Evolutionary conservation across 495 filamentous ascomycete genomes (phyloP).

Genomic region (Articulospora tetracladia): DNA sequence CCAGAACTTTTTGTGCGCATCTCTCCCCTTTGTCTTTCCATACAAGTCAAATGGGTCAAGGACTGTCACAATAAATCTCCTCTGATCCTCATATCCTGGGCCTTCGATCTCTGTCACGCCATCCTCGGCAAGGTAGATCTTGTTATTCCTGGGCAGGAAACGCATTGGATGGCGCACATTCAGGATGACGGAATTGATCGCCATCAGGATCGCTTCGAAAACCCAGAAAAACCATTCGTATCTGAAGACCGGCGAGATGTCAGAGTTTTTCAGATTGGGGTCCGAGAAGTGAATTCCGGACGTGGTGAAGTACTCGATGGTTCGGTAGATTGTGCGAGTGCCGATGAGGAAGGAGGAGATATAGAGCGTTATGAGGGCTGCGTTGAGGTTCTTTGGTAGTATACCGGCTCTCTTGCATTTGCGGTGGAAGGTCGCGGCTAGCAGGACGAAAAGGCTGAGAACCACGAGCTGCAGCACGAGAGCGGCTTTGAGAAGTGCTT

Average conservation of each 20-base stretch:
- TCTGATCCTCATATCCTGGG: constrained; percentile 55
- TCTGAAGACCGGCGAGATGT: constrained; percentile 50
- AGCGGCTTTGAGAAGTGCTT: constrained; percentile 58
- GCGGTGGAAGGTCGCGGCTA: constrained; percentile 56
- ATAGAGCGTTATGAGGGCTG: constrained; percentile 58
- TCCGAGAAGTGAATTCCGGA: constrained; percentile 3
- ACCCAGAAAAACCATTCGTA: constrained; percentile 74
- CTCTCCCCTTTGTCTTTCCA: constrained; percentile 50
- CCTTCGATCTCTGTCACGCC: constrained; percentile 63
- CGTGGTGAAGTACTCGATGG: constrained; percentile 55
- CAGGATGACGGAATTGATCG: constrained; percentile 53
- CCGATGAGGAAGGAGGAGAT: constrained; percentile 56
- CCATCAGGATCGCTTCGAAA: constrained; percentile 65
- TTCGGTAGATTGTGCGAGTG: constrained; percentile 62
- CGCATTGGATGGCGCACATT: constrained; percentile 60
- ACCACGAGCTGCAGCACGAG: constrained; percentile 65
- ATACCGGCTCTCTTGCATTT: constrained; percentile 52
- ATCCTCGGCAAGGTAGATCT: constrained; percentile 60
- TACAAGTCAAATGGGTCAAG: constrained; percentile 65
- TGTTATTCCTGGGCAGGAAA: constrained; percentile 58
- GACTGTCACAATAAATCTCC: constrained; percentile 49
- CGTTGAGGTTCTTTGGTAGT: constrained; percentile 50
- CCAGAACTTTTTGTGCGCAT: constrained; percentile 32
- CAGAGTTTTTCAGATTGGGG: constrained; percentile 12
- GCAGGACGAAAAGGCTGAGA: constrained; percentile 53